Conservation (phyloP, 202 grass and related monocot species). For the Setaria viridis region DNA sequence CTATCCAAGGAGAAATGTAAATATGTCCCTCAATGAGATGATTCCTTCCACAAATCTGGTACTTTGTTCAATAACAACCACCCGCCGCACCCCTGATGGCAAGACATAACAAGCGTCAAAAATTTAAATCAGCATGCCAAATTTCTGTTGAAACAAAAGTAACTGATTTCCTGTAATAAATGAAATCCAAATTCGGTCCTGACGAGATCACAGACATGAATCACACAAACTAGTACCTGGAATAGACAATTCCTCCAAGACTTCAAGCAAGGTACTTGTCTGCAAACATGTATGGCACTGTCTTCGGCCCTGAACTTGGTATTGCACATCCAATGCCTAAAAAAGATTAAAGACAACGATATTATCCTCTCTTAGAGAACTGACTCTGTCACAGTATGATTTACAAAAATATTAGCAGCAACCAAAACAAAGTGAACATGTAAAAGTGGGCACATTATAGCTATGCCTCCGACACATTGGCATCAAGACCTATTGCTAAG, state of each 20-base stretch:
- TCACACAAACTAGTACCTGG: conserved; percentile 58
- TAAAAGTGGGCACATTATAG: neutral
- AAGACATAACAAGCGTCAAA: conserved; percentile 1
- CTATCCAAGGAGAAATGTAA: conserved; percentile 66
- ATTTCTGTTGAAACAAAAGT: neutral
- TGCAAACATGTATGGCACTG: conserved; percentile 58
- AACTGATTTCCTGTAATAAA: conserved; percentile 10
- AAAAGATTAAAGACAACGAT: neutral
- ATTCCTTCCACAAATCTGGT: conserved; percentile 73
- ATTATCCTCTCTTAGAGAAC: conserved; percentile 29
- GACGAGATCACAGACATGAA: neutral
- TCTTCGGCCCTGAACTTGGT: conserved; percentile 66
- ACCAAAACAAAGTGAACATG: neutral
- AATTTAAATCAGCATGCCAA: conserved; percentile 10
- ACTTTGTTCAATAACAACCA: conserved; percentile 61
- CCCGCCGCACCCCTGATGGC: conserved; percentile 62
- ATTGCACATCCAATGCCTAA: conserved; percentile 68
- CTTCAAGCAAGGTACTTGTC: conserved; percentile 55
- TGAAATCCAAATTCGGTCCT: conserved; percentile 18
- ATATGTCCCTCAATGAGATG: conserved; percentile 70
- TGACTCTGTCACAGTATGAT: neutral
- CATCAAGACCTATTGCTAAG: neutral
- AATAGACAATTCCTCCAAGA: conserved; percentile 60
- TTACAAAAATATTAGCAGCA: conserved; percentile 22
- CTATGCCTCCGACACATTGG: neutral